Conservation (phyloP, 305 asterid species). For the Fraxinus xanthoxyloides region DNA sequence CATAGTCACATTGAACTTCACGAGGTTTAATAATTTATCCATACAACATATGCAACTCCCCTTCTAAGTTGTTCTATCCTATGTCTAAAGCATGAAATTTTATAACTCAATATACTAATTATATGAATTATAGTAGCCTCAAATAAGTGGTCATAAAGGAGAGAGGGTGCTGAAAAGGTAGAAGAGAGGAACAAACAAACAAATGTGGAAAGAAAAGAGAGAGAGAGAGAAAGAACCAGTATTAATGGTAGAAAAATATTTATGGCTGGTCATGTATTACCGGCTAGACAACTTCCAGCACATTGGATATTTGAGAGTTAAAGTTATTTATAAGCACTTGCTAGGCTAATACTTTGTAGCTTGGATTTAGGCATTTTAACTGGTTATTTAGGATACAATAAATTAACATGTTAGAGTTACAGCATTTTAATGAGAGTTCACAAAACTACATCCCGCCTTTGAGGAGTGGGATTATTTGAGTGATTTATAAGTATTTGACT, state of each 20-base stretch:
- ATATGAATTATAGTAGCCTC: not conserved
- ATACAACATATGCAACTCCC: not conserved
- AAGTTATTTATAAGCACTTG: not conserved
- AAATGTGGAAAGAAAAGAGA: not conserved
- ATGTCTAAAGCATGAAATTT: not conserved
- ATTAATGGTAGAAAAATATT: not conserved
- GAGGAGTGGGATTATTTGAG: not conserved
- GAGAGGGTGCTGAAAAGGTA: not conserved
- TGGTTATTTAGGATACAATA: not conserved
- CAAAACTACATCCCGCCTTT: not conserved
- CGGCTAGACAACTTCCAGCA: not conserved
- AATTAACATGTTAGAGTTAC: not conserved
- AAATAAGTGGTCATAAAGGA: not conserved
- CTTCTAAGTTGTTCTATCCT: not conserved
- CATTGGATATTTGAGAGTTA: not conserved
- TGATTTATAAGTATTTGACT: not conserved
- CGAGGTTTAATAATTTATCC: not conserved
- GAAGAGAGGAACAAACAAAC: not conserved
- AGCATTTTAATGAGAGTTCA: not conserved
- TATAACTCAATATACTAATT: not conserved
- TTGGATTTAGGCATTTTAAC: not conserved
- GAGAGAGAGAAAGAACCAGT: not conserved
- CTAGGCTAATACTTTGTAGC: not conserved
- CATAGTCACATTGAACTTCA: not conserved
- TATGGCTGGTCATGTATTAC: not conserved